phyloP scores from a whole-genome alignment of 495 filamentous ascomycete genomes.

The Lineolata rhizophorae region DNA sequence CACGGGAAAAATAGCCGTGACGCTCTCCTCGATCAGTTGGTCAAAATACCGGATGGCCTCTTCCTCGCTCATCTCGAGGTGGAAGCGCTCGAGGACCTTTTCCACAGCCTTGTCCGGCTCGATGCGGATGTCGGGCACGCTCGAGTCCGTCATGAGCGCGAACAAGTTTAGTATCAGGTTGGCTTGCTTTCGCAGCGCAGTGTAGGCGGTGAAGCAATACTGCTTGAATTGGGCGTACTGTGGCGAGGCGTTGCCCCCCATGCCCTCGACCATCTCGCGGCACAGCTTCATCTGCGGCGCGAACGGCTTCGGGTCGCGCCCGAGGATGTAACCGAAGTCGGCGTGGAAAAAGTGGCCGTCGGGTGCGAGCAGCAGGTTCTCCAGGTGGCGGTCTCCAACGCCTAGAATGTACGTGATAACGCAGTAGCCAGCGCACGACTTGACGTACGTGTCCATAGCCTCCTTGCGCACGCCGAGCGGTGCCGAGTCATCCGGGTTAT shows the following conservation, averaged over 20 bases:
- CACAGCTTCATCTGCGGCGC: constrained; percentile 91
- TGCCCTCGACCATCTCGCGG: constrained; percentile 96
- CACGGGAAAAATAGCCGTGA: constrained; percentile 71
- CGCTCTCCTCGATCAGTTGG: constrained; percentile 67
- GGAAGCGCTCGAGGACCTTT: constrained; percentile 88
- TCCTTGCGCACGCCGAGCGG: constrained; percentile 79
- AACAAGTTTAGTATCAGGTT: constrained; percentile 94
- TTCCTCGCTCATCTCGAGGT: constrained; percentile 80
- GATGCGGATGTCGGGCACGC: constrained; percentile 82
- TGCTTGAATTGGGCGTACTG: constrained; percentile 77
- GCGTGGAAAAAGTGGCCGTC: constrained; percentile 95
- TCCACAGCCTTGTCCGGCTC: constrained; percentile 83
- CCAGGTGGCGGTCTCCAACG: constrained; percentile 87
- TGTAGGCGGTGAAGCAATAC: constrained; percentile 91
- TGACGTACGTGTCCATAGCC: constrained; percentile 86
- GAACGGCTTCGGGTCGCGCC: constrained; percentile 92
- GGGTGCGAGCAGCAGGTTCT: constrained; percentile 82
- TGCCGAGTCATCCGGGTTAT: constrained; percentile 71
- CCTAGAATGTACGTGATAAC: constrained; percentile 98
- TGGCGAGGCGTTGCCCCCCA: constrained; percentile 63
- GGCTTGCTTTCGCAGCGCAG: constrained; percentile 65
- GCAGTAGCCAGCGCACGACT: constrained; percentile 91
- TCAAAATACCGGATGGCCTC: constrained; percentile 79
- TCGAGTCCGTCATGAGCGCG: constrained; percentile 88
- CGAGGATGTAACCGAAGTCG: constrained; percentile 95